Evolutionary conservation across 768 basidiomycete species (phyloP).

Genomic region (Leccinum sublutescens): DNA sequence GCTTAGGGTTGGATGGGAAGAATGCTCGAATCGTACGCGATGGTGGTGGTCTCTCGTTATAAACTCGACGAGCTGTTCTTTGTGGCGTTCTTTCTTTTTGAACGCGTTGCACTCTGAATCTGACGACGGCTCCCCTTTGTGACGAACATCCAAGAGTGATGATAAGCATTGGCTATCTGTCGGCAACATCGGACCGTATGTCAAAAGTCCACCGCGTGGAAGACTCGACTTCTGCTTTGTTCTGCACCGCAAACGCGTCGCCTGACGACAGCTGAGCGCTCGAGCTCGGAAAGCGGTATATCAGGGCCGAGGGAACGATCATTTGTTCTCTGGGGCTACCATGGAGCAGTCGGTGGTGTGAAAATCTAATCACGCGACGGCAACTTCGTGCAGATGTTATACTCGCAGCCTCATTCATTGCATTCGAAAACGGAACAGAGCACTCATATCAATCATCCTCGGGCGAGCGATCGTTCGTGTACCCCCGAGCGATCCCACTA

Average conservation of each 20-base stretch:
- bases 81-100: neutral
- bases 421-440: neutral
- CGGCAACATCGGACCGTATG: neutral
- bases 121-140: neutral
- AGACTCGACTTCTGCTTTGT: neutral
- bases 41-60: neutral
- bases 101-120: neutral
- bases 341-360: neutral
- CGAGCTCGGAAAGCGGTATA: neutral
- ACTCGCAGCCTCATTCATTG: neutral
- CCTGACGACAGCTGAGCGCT: neutral
- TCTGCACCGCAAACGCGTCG: neutral
- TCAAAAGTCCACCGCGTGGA: neutral
- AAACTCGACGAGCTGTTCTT: neutral
- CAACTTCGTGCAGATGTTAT: neutral
- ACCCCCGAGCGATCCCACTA: slow-evolving; percentile 86
- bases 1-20: neutral
- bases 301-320: neutral
- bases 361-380: neutral
- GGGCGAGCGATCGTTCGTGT: slow-evolving; percentile 50
- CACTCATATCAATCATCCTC: neutral
- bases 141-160: neutral
- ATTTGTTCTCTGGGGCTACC: neutral
- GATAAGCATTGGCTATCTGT: neutral
- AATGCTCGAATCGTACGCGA: neutral